Conservation (phyloP, 2,329 filamentous ascomycete genomes). For the Trichoderma harzianum region DNA sequence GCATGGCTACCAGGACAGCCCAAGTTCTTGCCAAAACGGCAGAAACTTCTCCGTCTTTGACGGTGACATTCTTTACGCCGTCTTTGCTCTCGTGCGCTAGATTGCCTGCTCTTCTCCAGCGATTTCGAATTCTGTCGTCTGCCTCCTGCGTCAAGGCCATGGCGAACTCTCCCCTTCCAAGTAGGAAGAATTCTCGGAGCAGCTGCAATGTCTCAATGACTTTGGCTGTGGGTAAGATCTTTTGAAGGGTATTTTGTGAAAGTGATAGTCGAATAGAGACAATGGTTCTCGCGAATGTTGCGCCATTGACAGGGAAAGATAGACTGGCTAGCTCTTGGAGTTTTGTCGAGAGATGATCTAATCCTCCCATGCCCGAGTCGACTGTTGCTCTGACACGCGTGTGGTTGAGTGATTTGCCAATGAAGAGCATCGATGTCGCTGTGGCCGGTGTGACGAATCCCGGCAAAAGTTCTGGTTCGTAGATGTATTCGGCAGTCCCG, state of each 20-base stretch:
- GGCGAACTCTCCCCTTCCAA: conserved; percentile 88
- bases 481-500: conserved; percentile 50
- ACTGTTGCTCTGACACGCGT: conserved; percentile 58
- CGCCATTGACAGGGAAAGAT: conserved; percentile 68
- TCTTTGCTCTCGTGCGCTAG: conserved; percentile 56
- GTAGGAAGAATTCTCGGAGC: conserved; percentile 80
- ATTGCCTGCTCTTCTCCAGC: conserved; percentile 64
- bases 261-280: conserved; percentile 74
- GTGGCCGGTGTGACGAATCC: conserved; percentile 73
- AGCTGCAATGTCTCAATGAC: conserved; percentile 75
- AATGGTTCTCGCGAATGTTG: conserved; percentile 68
- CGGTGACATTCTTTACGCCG: conserved; percentile 42
- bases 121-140: conserved; percentile 71
- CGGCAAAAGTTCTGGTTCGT: conserved; percentile 63
- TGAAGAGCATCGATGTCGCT: conserved; percentile 81
- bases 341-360: conserved; percentile 64
- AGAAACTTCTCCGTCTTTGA: conserved; percentile 85
- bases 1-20: conserved; percentile 73
- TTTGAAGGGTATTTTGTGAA: conserved; percentile 78
- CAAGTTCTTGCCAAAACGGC: conserved; percentile 74
- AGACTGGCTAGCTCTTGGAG: conserved; percentile 66
- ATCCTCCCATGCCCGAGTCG: conserved; percentile 45
- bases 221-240: conserved; percentile 71
- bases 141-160: conserved; percentile 82
- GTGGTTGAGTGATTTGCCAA: conserved; percentile 85